Conservation (phyloP, 306 rosid species). For the Alnus glutinosa region DNA sequence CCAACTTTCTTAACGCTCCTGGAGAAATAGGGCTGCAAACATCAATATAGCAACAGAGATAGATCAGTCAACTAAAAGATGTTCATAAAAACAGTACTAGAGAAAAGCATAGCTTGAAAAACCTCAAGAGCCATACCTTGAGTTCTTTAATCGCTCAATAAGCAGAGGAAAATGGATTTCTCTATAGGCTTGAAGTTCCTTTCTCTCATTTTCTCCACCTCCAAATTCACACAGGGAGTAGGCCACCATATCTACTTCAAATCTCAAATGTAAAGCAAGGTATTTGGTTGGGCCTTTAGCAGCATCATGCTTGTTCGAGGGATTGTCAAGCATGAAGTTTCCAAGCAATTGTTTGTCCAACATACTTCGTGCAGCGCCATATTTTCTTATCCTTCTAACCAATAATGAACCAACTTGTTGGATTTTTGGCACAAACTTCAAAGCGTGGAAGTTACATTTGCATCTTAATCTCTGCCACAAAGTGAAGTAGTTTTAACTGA, state of each 20-base stretch:
- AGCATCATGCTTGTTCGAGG: slow-evolving; percentile 31
- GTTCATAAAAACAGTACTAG: slow-evolving; percentile 7
- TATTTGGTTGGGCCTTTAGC: slow-evolving; percentile 49
- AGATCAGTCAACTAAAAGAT: slow-evolving; percentile 5
- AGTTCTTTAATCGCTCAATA: slow-evolving; percentile 80
- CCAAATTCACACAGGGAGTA: slow-evolving; percentile 94
- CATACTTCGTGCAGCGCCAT: slow-evolving; percentile 45
- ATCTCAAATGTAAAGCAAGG: slow-evolving; percentile 92
- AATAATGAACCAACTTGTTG: slow-evolving; percentile 71
- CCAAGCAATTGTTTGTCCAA: slow-evolving; percentile 80
- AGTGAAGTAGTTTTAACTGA: slow-evolving; percentile 14
- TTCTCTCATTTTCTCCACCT: slow-evolving; percentile 75
- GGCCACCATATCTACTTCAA: slow-evolving; percentile 94
- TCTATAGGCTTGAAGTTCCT: slow-evolving; percentile 80
- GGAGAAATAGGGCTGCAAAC: slow-evolving; percentile 53
- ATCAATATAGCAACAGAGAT: slow-evolving; percentile 13
- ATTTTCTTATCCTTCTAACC: slow-evolving; percentile 69
- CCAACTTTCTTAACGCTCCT: slow-evolving; percentile 62
- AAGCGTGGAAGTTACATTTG: slow-evolving; percentile 93
- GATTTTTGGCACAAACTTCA: slow-evolving; percentile 72
- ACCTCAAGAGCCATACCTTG: slow-evolving; percentile 42
- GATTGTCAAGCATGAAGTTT: slow-evolving; percentile 49
- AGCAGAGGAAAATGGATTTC: slow-evolving; percentile 83
- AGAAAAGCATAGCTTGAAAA: slow-evolving; percentile 10
- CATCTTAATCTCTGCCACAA: slow-evolving; percentile 79